These are phyloP conservation scores for Didymella pinodella DNA, from an alignment of 2,329 filamentous ascomycete genomes.

Conservation along the genomic window DNA sequence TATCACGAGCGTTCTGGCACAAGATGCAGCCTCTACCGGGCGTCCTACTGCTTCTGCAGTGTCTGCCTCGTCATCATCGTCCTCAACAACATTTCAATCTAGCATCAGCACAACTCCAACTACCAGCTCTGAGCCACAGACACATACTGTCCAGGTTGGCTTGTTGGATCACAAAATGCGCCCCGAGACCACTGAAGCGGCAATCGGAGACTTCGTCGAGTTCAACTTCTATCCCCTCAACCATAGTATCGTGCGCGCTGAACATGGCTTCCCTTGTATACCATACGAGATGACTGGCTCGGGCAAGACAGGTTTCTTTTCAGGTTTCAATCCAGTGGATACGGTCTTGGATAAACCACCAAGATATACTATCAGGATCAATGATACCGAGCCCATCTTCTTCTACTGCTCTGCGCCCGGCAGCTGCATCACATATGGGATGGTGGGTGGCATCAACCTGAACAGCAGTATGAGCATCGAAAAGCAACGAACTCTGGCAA, in stretches of 20 bases:
- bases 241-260: slow-evolving; percentile 54
- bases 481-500: slow-evolving; percentile 36
- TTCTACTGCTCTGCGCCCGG: slow-evolving; percentile 63
- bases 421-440: slow-evolving; percentile 70
- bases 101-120: slow-evolving; percentile 24
- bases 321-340: slow-evolving; percentile 40
- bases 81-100: slow-evolving; percentile 3
- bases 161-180: slow-evolving; percentile 49
- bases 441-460: slow-evolving; percentile 80
- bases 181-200: slow-evolving; percentile 50
- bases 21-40: background rate
- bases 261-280: slow-evolving; percentile 53
- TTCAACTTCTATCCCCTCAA: slow-evolving; percentile 55
- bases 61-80: background rate
- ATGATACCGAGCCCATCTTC: slow-evolving; percentile 46
- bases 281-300: slow-evolving; percentile 47
- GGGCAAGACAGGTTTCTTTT: slow-evolving; percentile 41
- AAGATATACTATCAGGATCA: slow-evolving; percentile 39
- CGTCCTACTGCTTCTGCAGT: background rate
- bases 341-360: slow-evolving; percentile 34
- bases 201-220: slow-evolving; percentile 51
- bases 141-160: slow-evolving; percentile 50
- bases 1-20: background rate
- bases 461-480: slow-evolving; percentile 35
- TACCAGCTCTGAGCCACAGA: slow-evolving; percentile 25